Evolutionary conservation across 257 asterid genomes (phyloP).

Genomic region (Solanum rostratum): DNA sequence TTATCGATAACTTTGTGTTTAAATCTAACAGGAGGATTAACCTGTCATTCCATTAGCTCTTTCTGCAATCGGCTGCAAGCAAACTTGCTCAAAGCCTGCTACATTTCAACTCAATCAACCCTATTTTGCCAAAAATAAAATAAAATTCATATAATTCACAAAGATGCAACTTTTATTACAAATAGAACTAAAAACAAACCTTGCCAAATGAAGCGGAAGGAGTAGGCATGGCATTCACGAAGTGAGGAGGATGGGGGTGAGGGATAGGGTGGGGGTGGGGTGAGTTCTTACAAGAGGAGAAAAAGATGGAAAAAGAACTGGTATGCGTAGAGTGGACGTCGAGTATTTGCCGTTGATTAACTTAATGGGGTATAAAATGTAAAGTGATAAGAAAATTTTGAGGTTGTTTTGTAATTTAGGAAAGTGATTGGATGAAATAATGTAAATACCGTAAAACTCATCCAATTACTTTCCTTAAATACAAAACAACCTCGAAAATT

Average conservation of each 20-base stretch:
- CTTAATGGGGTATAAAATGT: not conserved
- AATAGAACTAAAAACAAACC: constrained; percentile 3
- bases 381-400: not conserved
- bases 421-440: not conserved
- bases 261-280: not conserved
- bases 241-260: not conserved
- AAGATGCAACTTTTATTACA: not conserved
- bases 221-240: constrained; percentile 5
- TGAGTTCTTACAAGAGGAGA: not conserved
- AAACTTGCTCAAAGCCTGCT: constrained; percentile 86
- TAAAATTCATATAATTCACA: not conserved
- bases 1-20: constrained; percentile 80
- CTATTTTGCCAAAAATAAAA: not conserved
- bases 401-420: not conserved
- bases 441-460: not conserved
- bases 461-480: not conserved
- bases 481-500: not conserved
- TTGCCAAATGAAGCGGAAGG: constrained; percentile 17
- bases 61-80: constrained; percentile 93
- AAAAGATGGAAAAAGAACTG: not conserved
- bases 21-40: constrained; percentile 83
- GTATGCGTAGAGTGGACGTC: not conserved
- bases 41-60: constrained; percentile 96
- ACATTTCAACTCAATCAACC: not conserved
- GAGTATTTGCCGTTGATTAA: not conserved